Evolutionary conservation across 2,329 filamentous ascomycete genomes (phyloP).

Genomic region (Verticillium tricorpus): DNA sequence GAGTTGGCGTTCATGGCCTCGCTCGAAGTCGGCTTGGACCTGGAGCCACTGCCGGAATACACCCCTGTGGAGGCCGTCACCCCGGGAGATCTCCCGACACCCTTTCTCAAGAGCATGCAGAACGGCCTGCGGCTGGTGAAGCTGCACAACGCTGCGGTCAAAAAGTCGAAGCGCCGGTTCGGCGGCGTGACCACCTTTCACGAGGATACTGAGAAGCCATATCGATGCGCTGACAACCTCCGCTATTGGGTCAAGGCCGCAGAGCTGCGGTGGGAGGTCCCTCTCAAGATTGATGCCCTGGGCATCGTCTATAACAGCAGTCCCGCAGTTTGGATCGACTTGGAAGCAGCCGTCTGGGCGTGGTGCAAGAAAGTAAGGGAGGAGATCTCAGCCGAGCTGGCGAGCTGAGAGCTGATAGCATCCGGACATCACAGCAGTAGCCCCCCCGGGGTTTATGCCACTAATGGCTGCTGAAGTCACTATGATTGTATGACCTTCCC

Average conservation of each 20-base stretch:
- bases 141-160: constrained; percentile 85
- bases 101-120: constrained; percentile 69
- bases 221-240: constrained; percentile 88
- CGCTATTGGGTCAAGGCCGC: constrained; percentile 96
- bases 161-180: constrained; percentile 80
- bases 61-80: constrained; percentile 37
- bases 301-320: constrained; percentile 75
- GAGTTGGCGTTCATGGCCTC: constrained; percentile 79
- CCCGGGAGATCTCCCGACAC: constrained; percentile 53
- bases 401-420: constrained; percentile 4
- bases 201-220: constrained; percentile 90
- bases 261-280: constrained; percentile 87
- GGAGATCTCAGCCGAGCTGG: constrained; percentile 70
- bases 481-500: constrained; percentile 10
- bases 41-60: constrained; percentile 64
- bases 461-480: constrained; percentile 7
- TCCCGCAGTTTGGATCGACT: constrained; percentile 68
- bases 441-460: neutral
- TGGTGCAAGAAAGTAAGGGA: constrained; percentile 82
- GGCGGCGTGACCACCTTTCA: constrained; percentile 86
- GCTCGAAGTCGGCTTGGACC: constrained; percentile 56
- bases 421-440: neutral
- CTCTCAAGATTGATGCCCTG: constrained; percentile 78
- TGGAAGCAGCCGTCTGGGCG: constrained; percentile 75
- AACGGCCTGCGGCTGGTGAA: constrained; percentile 78